These are phyloP conservation scores for Albizia julibrissin DNA, from an alignment of 306 rosid genomes.

Conservation along the genomic window DNA sequence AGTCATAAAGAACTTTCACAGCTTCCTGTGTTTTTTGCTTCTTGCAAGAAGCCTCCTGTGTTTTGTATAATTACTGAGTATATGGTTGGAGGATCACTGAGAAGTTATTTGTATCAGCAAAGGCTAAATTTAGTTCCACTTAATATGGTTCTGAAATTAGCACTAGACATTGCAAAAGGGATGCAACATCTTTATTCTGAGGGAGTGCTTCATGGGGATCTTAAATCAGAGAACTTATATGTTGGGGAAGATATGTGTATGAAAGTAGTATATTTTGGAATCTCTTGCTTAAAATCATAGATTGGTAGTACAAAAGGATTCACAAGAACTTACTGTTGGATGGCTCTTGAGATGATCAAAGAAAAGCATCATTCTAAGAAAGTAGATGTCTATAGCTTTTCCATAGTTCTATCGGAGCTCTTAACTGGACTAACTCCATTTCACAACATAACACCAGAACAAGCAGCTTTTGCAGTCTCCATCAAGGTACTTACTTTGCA, in stretches of 20 bases:
- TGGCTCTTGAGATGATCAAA: conserved; percentile 98
- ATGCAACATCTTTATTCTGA: conserved; percentile 91
- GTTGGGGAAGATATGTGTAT: conserved; percentile 87
- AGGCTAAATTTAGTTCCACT: conserved; percentile 83
- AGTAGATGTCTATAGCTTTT: conserved; percentile 96
- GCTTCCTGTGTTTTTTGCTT: conserved; percentile 97
- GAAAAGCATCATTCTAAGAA: conserved; percentile 88
- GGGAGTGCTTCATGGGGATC: conserved; percentile 95
- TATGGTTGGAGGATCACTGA: conserved; percentile 80
- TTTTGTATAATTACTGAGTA: conserved; percentile 95
- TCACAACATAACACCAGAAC: conserved; percentile 97
- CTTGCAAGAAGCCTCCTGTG: conserved; percentile 97
- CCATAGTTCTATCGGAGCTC: conserved; percentile 92
- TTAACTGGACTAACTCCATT: conserved; percentile 90
- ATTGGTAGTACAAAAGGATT: conserved; percentile 80
- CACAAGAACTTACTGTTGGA: conserved; percentile 97
- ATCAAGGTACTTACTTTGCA: background rate
- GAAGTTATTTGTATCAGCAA: conserved; percentile 74
- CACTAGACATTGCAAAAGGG: conserved; percentile 76
- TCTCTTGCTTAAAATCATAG: conserved; percentile 90
- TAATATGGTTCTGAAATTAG: conserved; percentile 65
- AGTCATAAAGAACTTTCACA: too few species aligned
- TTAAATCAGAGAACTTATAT: conserved; percentile 88
- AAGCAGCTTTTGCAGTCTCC: conserved; percentile 64
- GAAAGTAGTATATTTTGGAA: conserved; percentile 96